These are phyloP conservation scores for Naganishia friedmannii DNA, from an alignment of 768 basidiomycete species.

Conservation along the genomic window DNA sequence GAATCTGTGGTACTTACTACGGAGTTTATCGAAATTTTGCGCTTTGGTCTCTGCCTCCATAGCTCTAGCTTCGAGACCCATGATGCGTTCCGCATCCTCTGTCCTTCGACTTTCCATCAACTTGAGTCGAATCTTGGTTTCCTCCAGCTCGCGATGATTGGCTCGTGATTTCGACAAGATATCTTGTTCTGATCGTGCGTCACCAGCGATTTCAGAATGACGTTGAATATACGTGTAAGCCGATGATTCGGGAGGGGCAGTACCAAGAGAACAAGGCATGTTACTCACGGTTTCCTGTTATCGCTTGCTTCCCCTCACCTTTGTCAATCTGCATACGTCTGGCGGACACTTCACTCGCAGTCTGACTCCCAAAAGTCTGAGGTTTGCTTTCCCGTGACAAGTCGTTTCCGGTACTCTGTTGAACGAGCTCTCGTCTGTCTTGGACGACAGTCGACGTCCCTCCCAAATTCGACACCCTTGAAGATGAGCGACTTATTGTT, in stretches of 20 bases:
- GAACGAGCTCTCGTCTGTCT: not conserved
- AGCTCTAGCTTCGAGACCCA: constrained; percentile 78
- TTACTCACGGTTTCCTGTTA: not conserved
- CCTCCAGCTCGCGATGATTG: constrained; percentile 56
- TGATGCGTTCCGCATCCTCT: constrained; percentile 79
- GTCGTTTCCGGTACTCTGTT: no score
- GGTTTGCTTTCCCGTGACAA: not conserved
- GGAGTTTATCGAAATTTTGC: constrained; percentile 80
- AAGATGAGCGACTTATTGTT: constrained; percentile 3
- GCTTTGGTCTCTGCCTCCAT: constrained; percentile 80
- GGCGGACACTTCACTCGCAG: not conserved
- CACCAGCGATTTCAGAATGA: no score
- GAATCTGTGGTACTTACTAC: constrained; percentile 51
- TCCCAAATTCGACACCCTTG: constrained; percentile 1
- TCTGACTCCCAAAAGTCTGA: not conserved
- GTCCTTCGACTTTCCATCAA: constrained; percentile 80
- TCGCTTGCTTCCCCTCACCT: not conserved
- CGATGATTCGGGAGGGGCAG: no score
- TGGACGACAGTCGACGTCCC: not conserved
- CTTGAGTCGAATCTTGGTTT: constrained; percentile 75
- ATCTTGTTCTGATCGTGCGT: not conserved
- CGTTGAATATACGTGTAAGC: no score
- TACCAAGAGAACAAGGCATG: not conserved
- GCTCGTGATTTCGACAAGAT: not conserved
- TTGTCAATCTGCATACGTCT: not conserved